These are phyloP conservation scores for Leishmania braziliensis DNA, from an alignment of 208 protist species.

Conservation along the genomic window DNA sequence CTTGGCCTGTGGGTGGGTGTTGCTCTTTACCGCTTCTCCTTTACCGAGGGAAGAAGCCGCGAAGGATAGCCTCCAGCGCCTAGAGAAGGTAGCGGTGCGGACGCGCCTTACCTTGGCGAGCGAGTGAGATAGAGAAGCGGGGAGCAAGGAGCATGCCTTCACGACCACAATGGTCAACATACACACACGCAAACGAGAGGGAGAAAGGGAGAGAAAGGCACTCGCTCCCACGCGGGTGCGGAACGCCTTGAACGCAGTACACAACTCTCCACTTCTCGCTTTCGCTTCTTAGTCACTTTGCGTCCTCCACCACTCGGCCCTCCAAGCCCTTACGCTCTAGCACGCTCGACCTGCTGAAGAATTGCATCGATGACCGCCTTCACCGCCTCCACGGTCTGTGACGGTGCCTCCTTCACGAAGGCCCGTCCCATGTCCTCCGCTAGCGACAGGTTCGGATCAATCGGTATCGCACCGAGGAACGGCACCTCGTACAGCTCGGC, in stretches of 20 bases:
- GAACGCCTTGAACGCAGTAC: neutral
- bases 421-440: constrained; percentile 73
- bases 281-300: neutral
- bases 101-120: neutral
- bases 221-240: neutral
- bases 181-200: neutral
- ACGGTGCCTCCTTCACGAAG: constrained; percentile 42
- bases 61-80: neutral
- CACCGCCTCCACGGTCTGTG: constrained; percentile 56
- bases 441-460: constrained; percentile 75
- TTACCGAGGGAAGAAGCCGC: neutral
- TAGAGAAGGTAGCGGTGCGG: neutral
- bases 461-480: constrained; percentile 83
- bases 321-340: constrained; percentile 4
- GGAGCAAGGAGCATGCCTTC: neutral
- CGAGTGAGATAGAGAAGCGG: neutral
- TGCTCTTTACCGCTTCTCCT: neutral
- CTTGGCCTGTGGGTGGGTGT: neutral
- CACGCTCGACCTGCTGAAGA: constrained; percentile 61
- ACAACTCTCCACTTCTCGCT: neutral
- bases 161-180: neutral
- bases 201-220: neutral
- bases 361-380: constrained; percentile 57
- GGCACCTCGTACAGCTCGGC: constrained; percentile 80
- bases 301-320: neutral